A percentile compares a stretch with the other conserved stretches of the same genome.
phyloP scores from a whole-genome alignment of 169 alveolate species.

The Theileria orientalis region DNA sequence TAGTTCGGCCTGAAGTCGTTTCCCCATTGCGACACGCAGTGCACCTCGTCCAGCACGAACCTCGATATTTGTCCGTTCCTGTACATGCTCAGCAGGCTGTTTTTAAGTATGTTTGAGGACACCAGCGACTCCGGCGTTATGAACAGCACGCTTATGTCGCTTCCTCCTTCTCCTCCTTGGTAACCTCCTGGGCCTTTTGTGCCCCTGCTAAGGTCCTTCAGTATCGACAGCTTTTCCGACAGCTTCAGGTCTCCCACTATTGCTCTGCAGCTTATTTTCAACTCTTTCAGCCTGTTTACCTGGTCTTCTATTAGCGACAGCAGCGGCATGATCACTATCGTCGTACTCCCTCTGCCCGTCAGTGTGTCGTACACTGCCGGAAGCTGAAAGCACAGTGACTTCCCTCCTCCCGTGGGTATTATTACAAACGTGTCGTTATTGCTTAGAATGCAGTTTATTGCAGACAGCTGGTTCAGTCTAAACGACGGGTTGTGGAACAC shows the following conservation, averaged over 20 bases:
- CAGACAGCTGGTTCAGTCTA: constrained; percentile 89
- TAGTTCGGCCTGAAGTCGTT: constrained; percentile 97
- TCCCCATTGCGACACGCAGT: constrained; percentile 99
- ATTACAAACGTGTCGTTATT: constrained; percentile 90
- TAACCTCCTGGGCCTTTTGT: not conserved
- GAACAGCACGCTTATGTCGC: constrained; percentile 71
- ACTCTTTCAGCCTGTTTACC: constrained; percentile 67
- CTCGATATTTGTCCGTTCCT: constrained; percentile 80
- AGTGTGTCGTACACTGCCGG: constrained; percentile 85
- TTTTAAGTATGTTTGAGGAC: constrained; percentile 76
- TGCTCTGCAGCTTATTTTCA: constrained; percentile 59
- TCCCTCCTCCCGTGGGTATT: constrained; percentile 99
- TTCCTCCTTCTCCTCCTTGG: not conserved
- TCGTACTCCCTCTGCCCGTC: constrained; percentile 74
- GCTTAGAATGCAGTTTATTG: constrained; percentile 88
- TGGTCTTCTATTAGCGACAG: constrained; percentile 91
- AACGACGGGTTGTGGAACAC: constrained; percentile 69
- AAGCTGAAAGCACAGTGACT: constrained; percentile 91
- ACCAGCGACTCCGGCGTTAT: constrained; percentile 94
- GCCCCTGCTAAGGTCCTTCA: constrained; percentile 23
- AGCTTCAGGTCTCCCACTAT: constrained; percentile 44
- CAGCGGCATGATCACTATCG: constrained; percentile 91
- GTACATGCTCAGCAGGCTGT: constrained; percentile 75
- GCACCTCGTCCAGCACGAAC: constrained; percentile 99
- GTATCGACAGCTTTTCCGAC: constrained; percentile 25